phyloP scores from a whole-genome alignment of 108 stramenopile species.

The Cyclotella baltica region DNA sequence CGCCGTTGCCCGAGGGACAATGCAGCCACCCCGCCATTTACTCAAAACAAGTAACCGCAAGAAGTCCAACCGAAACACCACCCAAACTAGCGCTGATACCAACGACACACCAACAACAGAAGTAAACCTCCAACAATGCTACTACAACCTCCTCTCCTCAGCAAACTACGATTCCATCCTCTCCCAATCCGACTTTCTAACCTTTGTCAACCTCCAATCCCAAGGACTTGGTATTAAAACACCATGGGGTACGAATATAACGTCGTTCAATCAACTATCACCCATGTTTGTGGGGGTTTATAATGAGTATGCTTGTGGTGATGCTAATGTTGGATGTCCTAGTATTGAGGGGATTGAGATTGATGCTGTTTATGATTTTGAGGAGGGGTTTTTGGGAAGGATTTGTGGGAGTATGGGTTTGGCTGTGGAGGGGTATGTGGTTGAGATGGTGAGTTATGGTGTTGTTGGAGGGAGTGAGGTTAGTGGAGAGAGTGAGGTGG shows the following conservation, averaged over 20 bases:
- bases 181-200: slow-evolving; percentile 15
- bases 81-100: neutral
- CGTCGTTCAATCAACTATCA: slow-evolving; percentile 2
- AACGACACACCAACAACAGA: neutral
- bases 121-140: neutral
- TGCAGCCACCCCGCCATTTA: neutral
- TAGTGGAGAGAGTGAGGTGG: neutral
- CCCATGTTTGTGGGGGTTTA: slow-evolving; percentile 1
- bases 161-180: slow-evolving; percentile 13
- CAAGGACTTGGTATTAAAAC: neutral
- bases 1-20: neutral
- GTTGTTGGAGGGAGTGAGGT: neutral
- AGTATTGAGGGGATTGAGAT: slow-evolving; percentile 14
- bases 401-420: neutral
- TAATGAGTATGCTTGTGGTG: slow-evolving; percentile 18
- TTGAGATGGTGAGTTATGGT: neutral
- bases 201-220: slow-evolving; percentile 14
- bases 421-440: neutral
- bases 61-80: neutral
- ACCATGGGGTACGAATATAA: neutral
- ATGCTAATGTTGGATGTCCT: slow-evolving; percentile 8
- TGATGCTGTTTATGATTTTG: slow-evolving; percentile 14
- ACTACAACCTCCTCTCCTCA: slow-evolving; percentile 24
- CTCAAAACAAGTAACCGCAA: neutral
- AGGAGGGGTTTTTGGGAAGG: slow-evolving; percentile 11